Evolutionary conservation across 73 alveolate genomes (phyloP), one percentile per base, ranked within the genome.

Genomic region (Blepharisma stoltei): DNA sequence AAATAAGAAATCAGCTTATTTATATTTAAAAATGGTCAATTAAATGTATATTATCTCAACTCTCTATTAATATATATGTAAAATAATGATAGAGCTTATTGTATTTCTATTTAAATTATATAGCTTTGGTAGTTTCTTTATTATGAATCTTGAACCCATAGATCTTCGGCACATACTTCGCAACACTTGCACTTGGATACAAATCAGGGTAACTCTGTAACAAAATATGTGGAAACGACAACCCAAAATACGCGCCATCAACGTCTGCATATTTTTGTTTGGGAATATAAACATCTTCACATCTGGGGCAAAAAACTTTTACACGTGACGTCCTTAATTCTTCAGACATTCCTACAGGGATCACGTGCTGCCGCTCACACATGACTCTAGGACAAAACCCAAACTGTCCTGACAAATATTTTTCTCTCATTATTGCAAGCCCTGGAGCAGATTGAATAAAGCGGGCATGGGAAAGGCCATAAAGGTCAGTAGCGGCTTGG

Each of bases 311-410:
- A 87, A 54, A 95, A n/a, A 93, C 90, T 83, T 95, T 95, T 8
- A 95, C 99, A 85, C 99, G 89, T 18, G 98, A 89, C 8, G 92
- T 91, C 46, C 95, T 76, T 21, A 95, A 89, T 60, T 95, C 97
- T 77, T 95, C 99, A 81, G 97, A 87, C 92, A 94, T 90, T 18
- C 98, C 98, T 41, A 94, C 88, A 7, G 99, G 98, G 23, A 93
- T 67, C 7, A 91, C 97, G 55, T 90, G 80, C 71, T 89, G 88
- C 54, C 97, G 82, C 79, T 95, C 96, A 81, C 99, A 95, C 77
- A 88, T 83, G 0, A 86, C 97, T 85, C 98, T 83, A 0, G 99
- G 99, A 70, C 99, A 95, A 69, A 90, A 87, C n/a, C 99, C 99
- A 76, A 94, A 95, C 48, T 82, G 88, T 52, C 98, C 98, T 55